Evolutionary conservation across 169 alveolate species (phyloP), one percentile per base, ranked within the genome.

Genomic region (Plasmodium falciparum): DNA sequence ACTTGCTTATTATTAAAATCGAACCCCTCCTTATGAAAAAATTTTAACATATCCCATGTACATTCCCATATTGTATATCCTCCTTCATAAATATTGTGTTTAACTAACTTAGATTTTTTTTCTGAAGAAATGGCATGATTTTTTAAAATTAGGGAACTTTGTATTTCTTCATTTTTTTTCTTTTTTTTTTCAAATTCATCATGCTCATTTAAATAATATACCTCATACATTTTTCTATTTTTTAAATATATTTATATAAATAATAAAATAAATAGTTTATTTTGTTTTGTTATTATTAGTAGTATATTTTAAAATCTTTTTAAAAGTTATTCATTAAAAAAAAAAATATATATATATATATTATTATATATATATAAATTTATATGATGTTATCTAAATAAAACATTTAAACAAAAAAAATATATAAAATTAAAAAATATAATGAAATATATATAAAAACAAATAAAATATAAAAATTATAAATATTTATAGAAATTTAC

Each of bases 41-140:
- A 83, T 43, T 43, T 83, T 50, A 83, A 50, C 91, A 83, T 83
- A 22, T 83, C 91, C 91, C 91, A 83, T 50, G 91, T 83, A 61
- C 91, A 83, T 29, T 83, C 91, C 91, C 91, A 83, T 70, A 83
- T 83, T 59, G 91, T 70, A 59, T 83, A 83, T 33, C 91, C 91
- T 33, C 91, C 91, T 56, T 83, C 91, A 49, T 83, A 83, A 15
- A 62, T 26, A 50, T 83, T 83, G 45, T 71, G 52, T 54, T 29
- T 62, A 15, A 83, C 83, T 50, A 83, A 12, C 67, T 69, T 83
- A 56, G 29, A 56, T 58, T 83, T 67, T 63, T 83, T 83, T 73
- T 83, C 62, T 50, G 24, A 6, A 59, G 24, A 17, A 58, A 83
- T 66, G 58, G 66, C 43, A 54, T 62, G 73, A 63, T 58, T 83